Conservation (phyloP, 345 rosid species). For the Abelmoschus esculentus region DNA sequence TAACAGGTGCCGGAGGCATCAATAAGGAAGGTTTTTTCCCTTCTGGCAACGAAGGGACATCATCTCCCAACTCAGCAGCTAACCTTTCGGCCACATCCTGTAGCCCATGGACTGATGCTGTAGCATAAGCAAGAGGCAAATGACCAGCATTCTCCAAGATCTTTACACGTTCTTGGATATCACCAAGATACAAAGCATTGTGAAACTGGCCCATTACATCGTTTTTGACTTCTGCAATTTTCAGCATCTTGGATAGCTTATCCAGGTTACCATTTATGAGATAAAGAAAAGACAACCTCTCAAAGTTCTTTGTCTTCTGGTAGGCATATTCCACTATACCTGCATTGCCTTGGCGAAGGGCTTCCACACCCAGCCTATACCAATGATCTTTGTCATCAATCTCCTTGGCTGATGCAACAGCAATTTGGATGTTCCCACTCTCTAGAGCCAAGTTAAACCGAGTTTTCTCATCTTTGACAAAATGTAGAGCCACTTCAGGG, state of each 20-base stretch:
- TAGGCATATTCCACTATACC: background rate
- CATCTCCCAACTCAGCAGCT: too few relatives aligned
- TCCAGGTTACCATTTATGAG: slow-evolving; percentile 80
- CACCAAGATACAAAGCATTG: too few relatives aligned
- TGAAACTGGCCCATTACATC: too few relatives aligned
- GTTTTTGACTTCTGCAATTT: slow-evolving; percentile 48
- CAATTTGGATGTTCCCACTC: background rate
- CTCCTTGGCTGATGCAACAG: slow-evolving; percentile 33
- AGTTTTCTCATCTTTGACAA: slow-evolving; percentile 90
- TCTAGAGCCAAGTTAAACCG: slow-evolving; percentile 68
- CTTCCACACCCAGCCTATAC: slow-evolving; percentile 93
- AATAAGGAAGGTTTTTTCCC: too few relatives aligned
- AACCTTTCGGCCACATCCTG: too few relatives aligned
- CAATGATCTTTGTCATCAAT: slow-evolving; percentile 93
- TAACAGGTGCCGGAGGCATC: slow-evolving; percentile 28
- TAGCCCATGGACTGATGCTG: too few relatives aligned
- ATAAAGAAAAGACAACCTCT: slow-evolving; percentile 64
- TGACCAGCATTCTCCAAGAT: too few relatives aligned
- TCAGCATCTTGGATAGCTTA: slow-evolving; percentile 82
- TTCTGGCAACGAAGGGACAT: too few relatives aligned
- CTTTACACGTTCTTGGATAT: too few relatives aligned
- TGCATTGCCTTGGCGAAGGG: slow-evolving; percentile 43
- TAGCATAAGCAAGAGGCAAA: too few relatives aligned
- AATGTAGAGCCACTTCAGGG: slow-evolving; percentile 97
- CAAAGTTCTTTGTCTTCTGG: background rate